Base-by-base conservation (phyloP, 2,329 filamentous ascomycete genomes). In the Claviceps citrina region DNA sequence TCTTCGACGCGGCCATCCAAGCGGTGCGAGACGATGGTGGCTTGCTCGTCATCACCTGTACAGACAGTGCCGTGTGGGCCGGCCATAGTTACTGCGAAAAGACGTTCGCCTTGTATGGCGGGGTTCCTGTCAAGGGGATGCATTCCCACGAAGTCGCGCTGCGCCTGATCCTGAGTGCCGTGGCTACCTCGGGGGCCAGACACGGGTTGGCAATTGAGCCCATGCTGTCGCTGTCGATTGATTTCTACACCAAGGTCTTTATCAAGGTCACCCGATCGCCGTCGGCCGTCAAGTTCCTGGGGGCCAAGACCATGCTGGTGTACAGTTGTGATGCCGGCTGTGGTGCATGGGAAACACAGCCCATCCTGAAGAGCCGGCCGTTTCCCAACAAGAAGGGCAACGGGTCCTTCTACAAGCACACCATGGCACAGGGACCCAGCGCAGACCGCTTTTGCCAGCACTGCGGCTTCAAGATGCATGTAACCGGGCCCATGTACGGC, bases 71-170 rank as follows among this genome's bases (percentile, higher is more conserved):
- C 8, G 84, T 98, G 2, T 98, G 87, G 72, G 89, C 89, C 1
- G 94, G 89, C 0, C 83, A 84, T 49, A 85, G 87, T 41, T 98
- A 96, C 54, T 78, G 84, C 2, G 91, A 98, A 58, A 98, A 98
- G 66, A 76, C 85, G 3, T 98, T 79, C 57, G 79, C 89, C 1
- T 68, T 94, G n/a, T 98, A 98, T 54, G 91, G 91, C 3, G 91
- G 91, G 26, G 66, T 87, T 13, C 85, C 91, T 0, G 64, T 89
- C 44, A 94, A 93, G 61, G 87, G 86, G 1, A 67, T 73, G 37
- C 79, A 85, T 54, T 89, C 81, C 19, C 91, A 98, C 51, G 91
- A 98, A 62, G 86, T 75, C 25, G 91, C 89, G 1, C 61, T 98
- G 39, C 81, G 91, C 4, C 67, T 98, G 8, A 84, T 98, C 38